Conservation (phyloP, 1,284 basidiomycete species). For the Tetrapyrgos nigripes region DNA sequence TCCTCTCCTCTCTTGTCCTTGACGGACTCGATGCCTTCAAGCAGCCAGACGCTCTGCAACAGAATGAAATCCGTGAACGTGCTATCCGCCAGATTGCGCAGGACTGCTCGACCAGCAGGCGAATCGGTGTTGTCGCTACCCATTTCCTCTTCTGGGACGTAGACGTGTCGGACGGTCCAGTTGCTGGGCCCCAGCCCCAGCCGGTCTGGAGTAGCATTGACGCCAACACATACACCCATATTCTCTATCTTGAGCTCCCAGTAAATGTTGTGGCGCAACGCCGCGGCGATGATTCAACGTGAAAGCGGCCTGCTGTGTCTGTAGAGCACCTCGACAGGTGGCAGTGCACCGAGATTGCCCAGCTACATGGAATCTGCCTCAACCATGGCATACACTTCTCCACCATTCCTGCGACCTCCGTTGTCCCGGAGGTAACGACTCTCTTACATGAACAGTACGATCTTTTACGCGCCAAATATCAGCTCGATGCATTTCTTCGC, state of each 20-base stretch:
- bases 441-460: conserved; percentile 25
- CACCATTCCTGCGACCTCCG: conserved; percentile 8
- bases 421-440: conserved; percentile 12
- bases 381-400: conserved; percentile 25
- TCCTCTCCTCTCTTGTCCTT: conserved; percentile 24
- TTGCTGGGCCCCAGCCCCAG: conserved; percentile 3
- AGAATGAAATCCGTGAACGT: conserved; percentile 22
- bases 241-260: conserved; percentile 27
- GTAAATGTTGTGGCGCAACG: conserved; percentile 20
- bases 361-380: conserved; percentile 27
- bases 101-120: conserved; percentile 20
- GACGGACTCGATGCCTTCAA: conserved; percentile 28
- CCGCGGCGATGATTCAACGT: conserved; percentile 19
- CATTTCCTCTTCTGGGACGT: conserved; percentile 30
- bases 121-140: conserved; percentile 26
- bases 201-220: conserved; percentile 25
- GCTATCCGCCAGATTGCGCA: conserved; percentile 25
- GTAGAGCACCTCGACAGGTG: conserved; percentile 24
- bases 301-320: conserved; percentile 20
- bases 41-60: conserved; percentile 19
- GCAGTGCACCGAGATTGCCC: conserved; percentile 22
- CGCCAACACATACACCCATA: conserved; percentile 24
- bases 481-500: conserved; percentile 22
- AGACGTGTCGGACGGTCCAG: conserved; percentile 14
- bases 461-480: conserved; percentile 19